Evolutionary conservation across 2,329 filamentous ascomycete species (phyloP).

Genomic region (Diplodia mutila): DNA sequence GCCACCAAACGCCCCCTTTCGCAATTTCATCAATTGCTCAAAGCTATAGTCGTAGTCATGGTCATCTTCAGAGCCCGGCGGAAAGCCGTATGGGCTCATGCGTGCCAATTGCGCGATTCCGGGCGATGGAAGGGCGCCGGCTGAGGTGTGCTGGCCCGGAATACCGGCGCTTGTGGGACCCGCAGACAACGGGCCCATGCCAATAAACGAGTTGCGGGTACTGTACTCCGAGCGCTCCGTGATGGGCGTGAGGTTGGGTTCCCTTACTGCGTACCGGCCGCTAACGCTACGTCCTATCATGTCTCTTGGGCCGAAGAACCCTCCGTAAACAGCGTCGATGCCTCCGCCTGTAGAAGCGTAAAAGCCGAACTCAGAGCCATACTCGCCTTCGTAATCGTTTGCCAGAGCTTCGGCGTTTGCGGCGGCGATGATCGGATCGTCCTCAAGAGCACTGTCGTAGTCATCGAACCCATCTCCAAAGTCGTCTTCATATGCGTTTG

Average conservation of each 20-base stretch:
- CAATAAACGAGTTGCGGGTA: slow-evolving; percentile 88
- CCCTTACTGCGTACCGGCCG: slow-evolving; percentile 65
- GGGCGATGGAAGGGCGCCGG: slow-evolving; percentile 64
- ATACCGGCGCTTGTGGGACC: slow-evolving; percentile 36
- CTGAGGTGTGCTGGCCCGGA: slow-evolving; percentile 32
- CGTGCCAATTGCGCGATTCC: slow-evolving; percentile 75
- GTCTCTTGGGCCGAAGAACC: slow-evolving; percentile 81
- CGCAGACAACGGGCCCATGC: slow-evolving; percentile 57
- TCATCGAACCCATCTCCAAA: slow-evolving; percentile 57
- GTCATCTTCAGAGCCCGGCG: slow-evolving; percentile 53
- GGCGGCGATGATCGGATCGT: slow-evolving; percentile 90
- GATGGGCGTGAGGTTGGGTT: slow-evolving; percentile 93
- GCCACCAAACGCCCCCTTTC: slow-evolving; percentile 79
- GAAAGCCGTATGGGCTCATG: slow-evolving; percentile 59
- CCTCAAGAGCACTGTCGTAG: slow-evolving; percentile 52
- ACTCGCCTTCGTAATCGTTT: slow-evolving; percentile 90
- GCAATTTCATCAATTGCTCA: slow-evolving; percentile 71
- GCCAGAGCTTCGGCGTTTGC: slow-evolving; percentile 93
- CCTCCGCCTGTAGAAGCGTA: slow-evolving; percentile 66
- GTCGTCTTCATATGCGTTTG: slow-evolving; percentile 54
- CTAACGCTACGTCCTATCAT: slow-evolving; percentile 68
- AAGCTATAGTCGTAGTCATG: slow-evolving; percentile 73
- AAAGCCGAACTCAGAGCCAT: slow-evolving; percentile 95
- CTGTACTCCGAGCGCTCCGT: slow-evolving; percentile 96
- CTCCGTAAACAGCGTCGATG: slow-evolving; percentile 73